A percentile compares a stretch with the other conserved stretches of the same genome.
These are phyloP conservation scores for Pseudogymnoascus sp. DNA, from an alignment of 2,329 filamentous ascomycete species.

Conservation along the genomic window DNA sequence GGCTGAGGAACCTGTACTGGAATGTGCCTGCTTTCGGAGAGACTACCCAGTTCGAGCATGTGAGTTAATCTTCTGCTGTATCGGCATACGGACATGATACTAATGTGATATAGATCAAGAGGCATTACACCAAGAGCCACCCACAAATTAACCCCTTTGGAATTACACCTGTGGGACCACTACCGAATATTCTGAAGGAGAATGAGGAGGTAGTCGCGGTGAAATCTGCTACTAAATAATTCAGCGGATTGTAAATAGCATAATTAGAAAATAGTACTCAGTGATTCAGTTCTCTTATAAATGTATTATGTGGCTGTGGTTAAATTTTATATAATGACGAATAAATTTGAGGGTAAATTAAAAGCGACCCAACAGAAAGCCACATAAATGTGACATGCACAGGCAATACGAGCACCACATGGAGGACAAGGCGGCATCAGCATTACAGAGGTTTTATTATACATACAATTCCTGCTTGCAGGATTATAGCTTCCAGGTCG, in stretches of 20 bases:
- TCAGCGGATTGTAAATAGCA: background rate
- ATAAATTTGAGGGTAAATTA: background rate
- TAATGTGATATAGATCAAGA: conserved; percentile 48
- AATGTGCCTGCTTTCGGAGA: conserved; percentile 52
- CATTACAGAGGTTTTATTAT: background rate
- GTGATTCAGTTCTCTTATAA: background rate
- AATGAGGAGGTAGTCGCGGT: conserved; percentile 67
- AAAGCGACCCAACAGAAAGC: background rate
- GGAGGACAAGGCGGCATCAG: background rate
- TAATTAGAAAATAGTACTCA: background rate
- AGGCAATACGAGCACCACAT: background rate
- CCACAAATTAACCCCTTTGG: conserved; percentile 55
- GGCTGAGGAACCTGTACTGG: conserved; percentile 61
- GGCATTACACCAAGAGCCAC: conserved; percentile 87
- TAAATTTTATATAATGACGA: background rate
- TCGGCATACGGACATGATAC: conserved; percentile 17
- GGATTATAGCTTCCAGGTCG: background rate
- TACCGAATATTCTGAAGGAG: conserved; percentile 70
- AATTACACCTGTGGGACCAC: conserved; percentile 78
- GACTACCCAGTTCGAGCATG: conserved; percentile 9
- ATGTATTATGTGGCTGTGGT: background rate
- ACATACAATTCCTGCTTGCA: background rate
- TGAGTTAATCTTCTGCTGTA: conserved; percentile 31
- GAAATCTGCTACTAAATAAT: conserved; percentile 18
- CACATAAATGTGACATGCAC: background rate